Conservation (phyloP, 257 asterid genomes). For the Misopates orontium region DNA sequence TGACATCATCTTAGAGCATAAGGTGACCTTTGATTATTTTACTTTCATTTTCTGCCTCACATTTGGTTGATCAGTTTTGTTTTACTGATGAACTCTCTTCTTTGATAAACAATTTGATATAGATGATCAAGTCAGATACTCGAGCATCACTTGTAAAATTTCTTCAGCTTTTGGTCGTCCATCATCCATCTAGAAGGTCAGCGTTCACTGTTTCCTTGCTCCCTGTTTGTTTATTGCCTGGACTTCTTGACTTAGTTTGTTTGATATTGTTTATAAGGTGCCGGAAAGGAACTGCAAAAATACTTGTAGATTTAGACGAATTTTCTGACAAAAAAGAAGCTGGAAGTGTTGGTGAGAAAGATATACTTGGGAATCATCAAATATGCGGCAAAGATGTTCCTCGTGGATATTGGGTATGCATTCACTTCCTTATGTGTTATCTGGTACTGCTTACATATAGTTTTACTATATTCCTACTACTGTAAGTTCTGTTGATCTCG, state of each 20-base stretch:
- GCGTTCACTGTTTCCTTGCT: slow-evolving; percentile 9
- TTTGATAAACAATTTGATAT: slow-evolving; percentile 15
- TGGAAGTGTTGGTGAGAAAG: slow-evolving; percentile 43
- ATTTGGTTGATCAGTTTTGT: slow-evolving; percentile 13
- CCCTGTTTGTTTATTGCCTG: slow-evolving; percentile 4
- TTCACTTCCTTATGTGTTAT: slow-evolving; percentile 8
- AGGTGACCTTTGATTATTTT: slow-evolving; percentile 43
- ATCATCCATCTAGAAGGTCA: slow-evolving; percentile 95
- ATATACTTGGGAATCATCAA: slow-evolving; percentile 44
- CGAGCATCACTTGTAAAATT: slow-evolving; percentile 65
- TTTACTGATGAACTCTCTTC: slow-evolving; percentile 18
- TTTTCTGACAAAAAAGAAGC: slow-evolving; percentile 40
- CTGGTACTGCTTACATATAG: not conserved
- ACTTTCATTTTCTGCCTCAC: slow-evolving; percentile 10
- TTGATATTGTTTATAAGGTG: slow-evolving; percentile 54
- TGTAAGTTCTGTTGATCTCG: slow-evolving; percentile 4
- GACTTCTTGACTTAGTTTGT: slow-evolving; percentile 21
- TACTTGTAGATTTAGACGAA: slow-evolving; percentile 81
- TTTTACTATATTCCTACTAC: not conserved
- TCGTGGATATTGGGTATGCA: slow-evolving; percentile 94
- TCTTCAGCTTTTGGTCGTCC: slow-evolving; percentile 87
- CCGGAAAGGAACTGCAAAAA: slow-evolving; percentile 91
- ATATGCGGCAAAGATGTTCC: slow-evolving; percentile 95
- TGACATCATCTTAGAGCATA: slow-evolving; percentile 66
- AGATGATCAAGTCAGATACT: slow-evolving; percentile 86